phyloP scores from a whole-genome alignment of 2,329 filamentous ascomycete species.

The Lomentospora prolificans region DNA sequence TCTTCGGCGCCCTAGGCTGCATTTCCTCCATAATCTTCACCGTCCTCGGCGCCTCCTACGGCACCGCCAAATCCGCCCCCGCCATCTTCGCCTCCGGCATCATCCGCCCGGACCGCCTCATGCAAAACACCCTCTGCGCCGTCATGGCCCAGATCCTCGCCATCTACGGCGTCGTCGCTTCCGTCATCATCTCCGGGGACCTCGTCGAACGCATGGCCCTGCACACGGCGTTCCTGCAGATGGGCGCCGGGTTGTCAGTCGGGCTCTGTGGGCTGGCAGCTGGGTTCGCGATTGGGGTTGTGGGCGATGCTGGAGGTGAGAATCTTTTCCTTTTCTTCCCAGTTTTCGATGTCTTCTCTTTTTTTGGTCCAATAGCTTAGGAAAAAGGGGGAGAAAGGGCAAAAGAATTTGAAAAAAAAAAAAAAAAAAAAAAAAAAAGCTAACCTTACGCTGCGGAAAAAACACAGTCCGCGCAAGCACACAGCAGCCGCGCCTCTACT shows the following conservation, averaged over 20 bases:
- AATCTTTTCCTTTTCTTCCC: conserved; percentile 6
- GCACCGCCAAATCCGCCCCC: conserved; percentile 30
- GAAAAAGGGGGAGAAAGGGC: no score
- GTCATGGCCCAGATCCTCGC: conserved; percentile 39
- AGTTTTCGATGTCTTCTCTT: neutral
- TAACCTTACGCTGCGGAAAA: no score
- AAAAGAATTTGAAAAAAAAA: no score
- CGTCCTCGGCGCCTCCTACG: conserved; percentile 37
- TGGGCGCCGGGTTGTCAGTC: conserved; percentile 32
- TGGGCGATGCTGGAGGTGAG: conserved; percentile 34
- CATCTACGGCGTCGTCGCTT: conserved; percentile 35
- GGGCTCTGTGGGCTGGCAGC: conserved; percentile 35
- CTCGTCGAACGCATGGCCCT: conserved; percentile 31
- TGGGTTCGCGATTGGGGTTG: conserved; percentile 35
- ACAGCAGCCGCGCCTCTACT: conserved; percentile 36
- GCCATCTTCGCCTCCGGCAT: conserved; percentile 34
- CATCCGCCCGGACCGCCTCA: conserved; percentile 32
- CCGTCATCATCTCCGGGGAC: conserved; percentile 32
- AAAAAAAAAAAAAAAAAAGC: no score
- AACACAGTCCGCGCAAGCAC: conserved; percentile 31
- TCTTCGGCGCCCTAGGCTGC: conserved; percentile 32
- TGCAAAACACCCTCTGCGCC: conserved; percentile 33
- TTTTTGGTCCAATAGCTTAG: no score
- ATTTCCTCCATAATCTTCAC: conserved; percentile 39
- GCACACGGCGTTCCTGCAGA: conserved; percentile 32